Conservation (phyloP, 345 rosid genomes). For the Linum tenue region DNA sequence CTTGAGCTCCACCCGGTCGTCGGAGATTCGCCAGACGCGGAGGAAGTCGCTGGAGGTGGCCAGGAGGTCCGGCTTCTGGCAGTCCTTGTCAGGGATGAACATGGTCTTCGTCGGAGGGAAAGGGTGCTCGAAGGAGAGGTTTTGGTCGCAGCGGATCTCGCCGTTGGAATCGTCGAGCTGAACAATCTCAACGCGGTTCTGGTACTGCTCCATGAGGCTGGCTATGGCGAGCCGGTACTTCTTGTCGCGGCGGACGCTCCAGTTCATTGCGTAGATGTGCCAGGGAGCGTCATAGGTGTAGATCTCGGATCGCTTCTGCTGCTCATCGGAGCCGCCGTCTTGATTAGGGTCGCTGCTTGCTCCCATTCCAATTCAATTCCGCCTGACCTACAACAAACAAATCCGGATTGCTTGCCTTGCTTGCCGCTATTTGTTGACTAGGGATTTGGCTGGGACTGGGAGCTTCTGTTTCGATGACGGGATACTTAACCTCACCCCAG, state of each 20-base stretch:
- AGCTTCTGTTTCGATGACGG: too few species aligned
- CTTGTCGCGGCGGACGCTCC: conserved; percentile 99
- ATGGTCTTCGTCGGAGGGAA: conserved; percentile 85
- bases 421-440: too few species aligned
- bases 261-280: conserved; percentile 98
- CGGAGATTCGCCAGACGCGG: conserved; percentile 73
- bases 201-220: conserved; percentile 69
- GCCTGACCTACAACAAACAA: too few species aligned
- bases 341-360: conserved; percentile 63
- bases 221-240: conserved; percentile 93
- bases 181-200: conserved; percentile 80
- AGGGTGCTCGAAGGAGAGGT: conserved; percentile 86
- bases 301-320: conserved; percentile 90
- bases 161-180: conserved; percentile 95
- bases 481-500: too few species aligned
- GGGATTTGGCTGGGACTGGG: too few species aligned
- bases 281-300: conserved; percentile 96
- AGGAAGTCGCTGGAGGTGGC: conserved; percentile 92
- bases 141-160: conserved; percentile 79
- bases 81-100: conserved; percentile 88
- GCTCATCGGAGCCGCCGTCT: conserved; percentile 61
- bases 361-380: conserved; percentile 31
- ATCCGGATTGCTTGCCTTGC: too few species aligned
- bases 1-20: conserved; percentile 73
- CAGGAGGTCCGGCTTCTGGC: conserved; percentile 78